A percentile compares a stretch with the other conserved stretches of the same genome.
Evolutionary conservation across 176 grass and related monocot genomes (phyloP).

Genomic region (Triticum monococcum): DNA sequence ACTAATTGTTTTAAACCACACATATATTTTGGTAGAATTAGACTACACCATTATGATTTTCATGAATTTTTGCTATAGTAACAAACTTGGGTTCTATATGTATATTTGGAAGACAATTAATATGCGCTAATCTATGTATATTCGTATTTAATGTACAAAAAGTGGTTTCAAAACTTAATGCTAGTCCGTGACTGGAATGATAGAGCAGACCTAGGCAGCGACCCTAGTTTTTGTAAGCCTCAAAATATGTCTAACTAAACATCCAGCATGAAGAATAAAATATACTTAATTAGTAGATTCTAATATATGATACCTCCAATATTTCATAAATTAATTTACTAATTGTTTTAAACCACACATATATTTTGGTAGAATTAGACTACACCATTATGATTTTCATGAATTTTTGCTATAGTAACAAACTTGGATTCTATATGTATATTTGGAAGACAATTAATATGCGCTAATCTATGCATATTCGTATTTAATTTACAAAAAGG

Average conservation of each 20-base stretch:
- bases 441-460: background rate
- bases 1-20: background rate
- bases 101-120: background rate
- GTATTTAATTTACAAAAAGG: background rate
- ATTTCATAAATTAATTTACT: background rate
- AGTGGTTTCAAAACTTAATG: background rate
- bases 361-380: too few species aligned
- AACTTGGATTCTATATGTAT: background rate
- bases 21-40: too few species aligned
- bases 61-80: background rate
- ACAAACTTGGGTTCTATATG: background rate
- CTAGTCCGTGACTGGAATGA: background rate
- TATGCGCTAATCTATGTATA: background rate
- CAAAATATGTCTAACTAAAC: background rate
- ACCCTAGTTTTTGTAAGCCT: background rate
- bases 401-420: background rate
- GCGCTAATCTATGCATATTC: background rate
- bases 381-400: background rate
- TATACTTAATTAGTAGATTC: too few species aligned
- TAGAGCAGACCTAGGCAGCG: background rate
- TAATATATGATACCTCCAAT: background rate
- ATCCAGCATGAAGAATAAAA: too few species aligned
- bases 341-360: background rate
- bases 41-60: background rate
- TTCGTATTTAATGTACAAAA: background rate